phyloP scores from a whole-genome alignment of 768 basidiomycete species.

The Glaciozyma martinii region DNA sequence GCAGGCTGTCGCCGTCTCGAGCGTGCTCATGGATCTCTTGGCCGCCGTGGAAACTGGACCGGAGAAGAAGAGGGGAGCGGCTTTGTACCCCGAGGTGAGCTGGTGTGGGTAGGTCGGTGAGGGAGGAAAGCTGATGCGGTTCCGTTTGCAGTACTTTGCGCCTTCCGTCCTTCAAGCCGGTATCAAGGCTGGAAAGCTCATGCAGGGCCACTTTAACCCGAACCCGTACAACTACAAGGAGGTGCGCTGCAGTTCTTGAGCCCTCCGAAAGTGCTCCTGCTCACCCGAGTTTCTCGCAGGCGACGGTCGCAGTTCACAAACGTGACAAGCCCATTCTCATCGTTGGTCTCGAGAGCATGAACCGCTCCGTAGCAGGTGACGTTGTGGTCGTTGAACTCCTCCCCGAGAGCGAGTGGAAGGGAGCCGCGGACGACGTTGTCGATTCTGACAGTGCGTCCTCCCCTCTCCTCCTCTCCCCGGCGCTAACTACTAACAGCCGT shows the following conservation, averaged over 20 bases:
- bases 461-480: neutral
- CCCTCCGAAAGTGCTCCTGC: neutral
- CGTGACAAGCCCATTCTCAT: slow-evolving; percentile 72
- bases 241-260: slow-evolving; percentile 42
- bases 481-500: slow-evolving; percentile 48
- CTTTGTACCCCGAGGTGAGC: slow-evolving; percentile 15
- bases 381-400: slow-evolving; percentile 84
- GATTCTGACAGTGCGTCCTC: slow-evolving; percentile 69
- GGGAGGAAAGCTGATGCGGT: slow-evolving; percentile 1
- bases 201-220: slow-evolving; percentile 91
- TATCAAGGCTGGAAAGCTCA: slow-evolving; percentile 69
- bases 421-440: slow-evolving; percentile 81
- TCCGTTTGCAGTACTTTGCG: slow-evolving; percentile 61
- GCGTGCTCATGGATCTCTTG: slow-evolving; percentile 68
- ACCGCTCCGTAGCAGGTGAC: slow-evolving; percentile 87
- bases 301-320: slow-evolving; percentile 64
- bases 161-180: slow-evolving; percentile 64
- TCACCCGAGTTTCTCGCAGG: slow-evolving; percentile 45
- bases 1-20: slow-evolving; percentile 49
- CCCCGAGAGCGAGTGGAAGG: slow-evolving; percentile 79
- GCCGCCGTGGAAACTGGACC: slow-evolving; percentile 56
- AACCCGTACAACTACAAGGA: slow-evolving; percentile 94
- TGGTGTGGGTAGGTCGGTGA: neutral
- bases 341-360: slow-evolving; percentile 85
- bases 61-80: slow-evolving; percentile 28